Conservation (phyloP, 768 basidiomycete genomes). For the Steccherinum ochraceum region DNA sequence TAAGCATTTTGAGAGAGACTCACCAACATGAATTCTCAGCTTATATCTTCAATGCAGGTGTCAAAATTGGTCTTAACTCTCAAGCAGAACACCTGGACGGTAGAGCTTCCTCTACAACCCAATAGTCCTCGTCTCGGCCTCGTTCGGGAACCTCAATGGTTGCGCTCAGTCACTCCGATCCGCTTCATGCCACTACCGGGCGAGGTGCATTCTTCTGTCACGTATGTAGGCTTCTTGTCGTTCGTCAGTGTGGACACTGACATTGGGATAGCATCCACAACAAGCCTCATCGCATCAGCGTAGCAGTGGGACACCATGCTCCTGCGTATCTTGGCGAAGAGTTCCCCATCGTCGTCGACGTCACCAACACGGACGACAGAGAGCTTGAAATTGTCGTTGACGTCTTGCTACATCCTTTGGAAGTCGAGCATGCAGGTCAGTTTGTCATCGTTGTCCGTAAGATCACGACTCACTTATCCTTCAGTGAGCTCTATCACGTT, state of each 20-base stretch:
- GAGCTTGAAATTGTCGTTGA: constrained; percentile 66
- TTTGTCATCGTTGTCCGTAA: background rate
- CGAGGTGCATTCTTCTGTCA: constrained; percentile 37
- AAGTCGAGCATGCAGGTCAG: constrained; percentile 67
- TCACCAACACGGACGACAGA: constrained; percentile 67
- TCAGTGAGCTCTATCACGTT: constrained; percentile 57
- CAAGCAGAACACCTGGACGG: constrained; percentile 57
- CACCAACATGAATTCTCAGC: too few species aligned
- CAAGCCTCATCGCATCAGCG: constrained; percentile 49
- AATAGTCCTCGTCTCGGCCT: constrained; percentile 29
- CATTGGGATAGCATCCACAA: constrained; percentile 46
- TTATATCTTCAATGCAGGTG: constrained; percentile 19
- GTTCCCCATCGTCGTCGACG: constrained; percentile 64
- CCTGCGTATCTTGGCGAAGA: constrained; percentile 81
- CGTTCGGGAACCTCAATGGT: constrained; percentile 39
- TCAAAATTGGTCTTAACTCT: constrained; percentile 47
- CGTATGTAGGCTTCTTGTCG: constrained; percentile 31
- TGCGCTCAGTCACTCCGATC: constrained; percentile 47
- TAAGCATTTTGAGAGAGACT: too few species aligned
- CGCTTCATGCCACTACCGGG: constrained; percentile 48
- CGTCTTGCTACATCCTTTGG: constrained; percentile 74
- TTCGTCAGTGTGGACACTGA: constrained; percentile 4
- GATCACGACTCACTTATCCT: background rate
- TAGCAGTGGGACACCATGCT: constrained; percentile 50
- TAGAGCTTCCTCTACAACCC: constrained; percentile 50